Evolutionary conservation across 169 alveolate species (phyloP).

Genomic region (Plasmodium malariae): DNA sequence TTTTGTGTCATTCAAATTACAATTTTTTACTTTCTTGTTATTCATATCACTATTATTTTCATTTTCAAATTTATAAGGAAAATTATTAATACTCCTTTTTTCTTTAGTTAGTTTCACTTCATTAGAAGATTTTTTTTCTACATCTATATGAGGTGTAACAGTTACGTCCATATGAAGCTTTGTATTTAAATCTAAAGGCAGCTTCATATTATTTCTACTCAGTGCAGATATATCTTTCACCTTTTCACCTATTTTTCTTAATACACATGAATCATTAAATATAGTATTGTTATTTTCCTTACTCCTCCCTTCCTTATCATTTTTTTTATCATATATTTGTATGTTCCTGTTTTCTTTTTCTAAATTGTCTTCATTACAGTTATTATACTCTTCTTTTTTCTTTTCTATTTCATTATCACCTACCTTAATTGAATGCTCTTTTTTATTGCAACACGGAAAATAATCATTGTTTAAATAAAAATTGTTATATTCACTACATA

Average conservation of each 20-base stretch:
- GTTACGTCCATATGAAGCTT: not conserved
- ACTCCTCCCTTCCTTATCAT: not conserved
- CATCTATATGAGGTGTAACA: too few relatives aligned
- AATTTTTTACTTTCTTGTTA: not conserved
- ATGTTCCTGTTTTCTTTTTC: not conserved
- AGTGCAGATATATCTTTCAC: constrained; percentile 11
- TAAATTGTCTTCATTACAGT: not conserved
- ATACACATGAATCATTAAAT: not conserved
- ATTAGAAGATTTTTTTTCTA: not conserved
- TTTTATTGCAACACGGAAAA: not conserved
- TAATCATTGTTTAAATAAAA: not conserved
- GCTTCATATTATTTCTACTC: constrained; percentile 2
- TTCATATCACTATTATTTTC: not conserved
- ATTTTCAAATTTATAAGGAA: constrained; percentile 8
- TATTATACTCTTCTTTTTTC: not conserved
- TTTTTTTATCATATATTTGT: not conserved
- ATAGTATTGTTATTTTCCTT: not conserved
- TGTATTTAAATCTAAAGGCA: constrained; percentile 1
- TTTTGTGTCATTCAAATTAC: not conserved
- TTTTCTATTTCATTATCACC: not conserved
- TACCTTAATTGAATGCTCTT: not conserved
- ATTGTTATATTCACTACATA: not conserved
- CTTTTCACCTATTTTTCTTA: constrained; percentile 25
- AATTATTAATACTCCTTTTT: constrained; percentile 8
- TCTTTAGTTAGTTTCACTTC: not conserved